Percentiles rank a stretch among this genome's conserved stretches.
Conservation (phyloP, 352 stramenopile species). For the Pythium guiyangense region DNA sequence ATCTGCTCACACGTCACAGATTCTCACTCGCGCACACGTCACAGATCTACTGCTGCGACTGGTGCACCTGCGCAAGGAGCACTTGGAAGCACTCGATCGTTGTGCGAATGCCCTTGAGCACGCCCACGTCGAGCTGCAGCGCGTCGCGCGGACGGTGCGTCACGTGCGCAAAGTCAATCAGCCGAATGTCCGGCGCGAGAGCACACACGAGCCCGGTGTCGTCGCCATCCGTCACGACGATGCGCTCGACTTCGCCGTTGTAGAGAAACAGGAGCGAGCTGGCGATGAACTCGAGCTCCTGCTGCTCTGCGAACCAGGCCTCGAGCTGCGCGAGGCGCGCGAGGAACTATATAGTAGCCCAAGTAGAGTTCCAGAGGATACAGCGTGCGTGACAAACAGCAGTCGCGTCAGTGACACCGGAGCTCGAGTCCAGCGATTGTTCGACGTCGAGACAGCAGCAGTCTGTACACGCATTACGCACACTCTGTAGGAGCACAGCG, state of each 20-base stretch:
- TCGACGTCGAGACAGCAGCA: no score
- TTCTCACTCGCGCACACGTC: neutral
- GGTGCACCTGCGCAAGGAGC: conserved; percentile 20
- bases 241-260: conserved; percentile 45
- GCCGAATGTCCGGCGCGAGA: conserved; percentile 47
- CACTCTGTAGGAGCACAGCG: conserved; percentile 33
- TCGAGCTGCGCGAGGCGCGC: conserved; percentile 53
- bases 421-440: no score
- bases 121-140: conserved; percentile 41
- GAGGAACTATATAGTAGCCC: conserved; percentile 44
- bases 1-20: neutral
- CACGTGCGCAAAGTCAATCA: conserved; percentile 87
- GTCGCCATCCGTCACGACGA: conserved; percentile 20
- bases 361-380: neutral
- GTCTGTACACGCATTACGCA: conserved; percentile 13
- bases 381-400: neutral
- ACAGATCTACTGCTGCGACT: neutral
- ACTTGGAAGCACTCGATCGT: conserved; percentile 47
- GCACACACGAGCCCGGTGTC: neutral
- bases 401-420: no score
- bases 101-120: conserved; percentile 51
- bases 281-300: conserved; percentile 87
- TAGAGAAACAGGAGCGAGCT: conserved; percentile 95
- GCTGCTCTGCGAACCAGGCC: conserved; percentile 77
- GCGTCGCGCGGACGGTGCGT: conserved; percentile 12